Evolutionary conservation across 352 stramenopile genomes (phyloP).

Genomic region (Pythium sukuiense): DNA sequence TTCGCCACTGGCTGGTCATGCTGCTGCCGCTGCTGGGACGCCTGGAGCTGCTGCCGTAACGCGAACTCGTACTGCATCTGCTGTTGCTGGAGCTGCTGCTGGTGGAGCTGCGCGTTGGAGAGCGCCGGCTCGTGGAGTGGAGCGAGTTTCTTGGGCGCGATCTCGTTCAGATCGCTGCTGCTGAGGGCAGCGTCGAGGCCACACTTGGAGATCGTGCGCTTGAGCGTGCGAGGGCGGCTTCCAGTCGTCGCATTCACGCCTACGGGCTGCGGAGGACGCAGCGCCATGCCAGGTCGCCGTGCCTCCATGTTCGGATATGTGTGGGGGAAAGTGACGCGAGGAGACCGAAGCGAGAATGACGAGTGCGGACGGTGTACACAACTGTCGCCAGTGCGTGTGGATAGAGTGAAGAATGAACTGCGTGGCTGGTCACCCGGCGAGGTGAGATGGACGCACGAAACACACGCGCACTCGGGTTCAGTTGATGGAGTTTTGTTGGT

Average conservation of each 20-base stretch:
- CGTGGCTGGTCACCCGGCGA: neutral
- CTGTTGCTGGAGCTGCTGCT: constrained; percentile 11
- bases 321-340: constrained; percentile 18
- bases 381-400: too few species aligned
- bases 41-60: neutral
- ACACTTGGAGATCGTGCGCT: constrained; percentile 82
- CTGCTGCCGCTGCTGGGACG: constrained; percentile 7
- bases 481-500: neutral
- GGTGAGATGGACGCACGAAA: constrained; percentile 3
- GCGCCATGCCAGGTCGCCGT: constrained; percentile 11
- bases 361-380: too few species aligned
- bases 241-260: neutral
- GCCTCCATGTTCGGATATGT: constrained; percentile 20
- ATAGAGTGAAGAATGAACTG: neutral
- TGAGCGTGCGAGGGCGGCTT: constrained; percentile 34
- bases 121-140: constrained; percentile 17
- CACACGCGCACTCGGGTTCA: neutral
- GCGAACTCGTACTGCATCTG: neutral
- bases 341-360: too few species aligned
- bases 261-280: constrained; percentile 14
- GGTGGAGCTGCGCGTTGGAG: neutral
- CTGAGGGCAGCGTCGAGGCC: constrained; percentile 42
- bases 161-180: constrained; percentile 16
- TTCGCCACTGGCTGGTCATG: constrained; percentile 12
- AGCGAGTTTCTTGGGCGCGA: constrained; percentile 51